phyloP scores from a whole-genome alignment of 192 early-diverging fungal species.

The Gigaspora rosea region DNA sequence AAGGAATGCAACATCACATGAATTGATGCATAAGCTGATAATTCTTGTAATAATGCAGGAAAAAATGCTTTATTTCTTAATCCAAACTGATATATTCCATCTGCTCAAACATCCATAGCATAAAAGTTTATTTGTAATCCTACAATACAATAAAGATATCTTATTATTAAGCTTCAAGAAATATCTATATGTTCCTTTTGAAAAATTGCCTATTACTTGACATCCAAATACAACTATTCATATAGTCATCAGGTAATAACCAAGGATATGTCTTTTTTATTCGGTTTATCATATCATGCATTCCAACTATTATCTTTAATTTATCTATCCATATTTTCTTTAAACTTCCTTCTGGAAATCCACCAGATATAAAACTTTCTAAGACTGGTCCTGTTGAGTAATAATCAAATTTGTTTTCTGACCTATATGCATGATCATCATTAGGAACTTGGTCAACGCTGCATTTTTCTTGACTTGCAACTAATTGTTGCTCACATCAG shows the following conservation, averaged over 20 bases:
- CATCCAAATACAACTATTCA: conserved; percentile 30
- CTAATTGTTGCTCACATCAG: conserved; percentile 2
- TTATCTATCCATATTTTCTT: conserved; percentile 29
- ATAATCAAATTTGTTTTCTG: conserved; percentile 27
- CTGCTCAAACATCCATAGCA: conserved; percentile 27
- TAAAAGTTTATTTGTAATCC: conserved; percentile 30
- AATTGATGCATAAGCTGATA: conserved; percentile 13
- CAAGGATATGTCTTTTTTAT: conserved; percentile 27
- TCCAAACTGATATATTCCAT: conserved; percentile 24
- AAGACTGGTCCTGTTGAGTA: conserved; percentile 29
- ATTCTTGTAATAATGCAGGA: conserved; percentile 13
- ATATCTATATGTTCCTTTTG: conserved; percentile 1
- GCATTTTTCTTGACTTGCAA: conserved; percentile 9
- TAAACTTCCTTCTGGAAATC: conserved; percentile 17
- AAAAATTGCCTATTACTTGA: conserved; percentile 27
- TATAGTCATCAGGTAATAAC: conserved; percentile 14
- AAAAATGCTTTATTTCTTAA: conserved; percentile 27
- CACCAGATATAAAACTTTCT: conserved; percentile 26
- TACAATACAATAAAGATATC: conserved; percentile 11
- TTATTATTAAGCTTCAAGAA: conserved; percentile 3
- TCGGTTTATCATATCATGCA: conserved; percentile 30
- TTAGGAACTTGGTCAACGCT: no score
- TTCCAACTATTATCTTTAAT: conserved; percentile 27
- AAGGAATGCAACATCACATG: conserved; percentile 29
- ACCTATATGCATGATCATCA: not conserved